These are phyloP conservation scores for Fistulifera solaris DNA, from an alignment of 108 stramenopile genomes.

Conservation along the genomic window DNA sequence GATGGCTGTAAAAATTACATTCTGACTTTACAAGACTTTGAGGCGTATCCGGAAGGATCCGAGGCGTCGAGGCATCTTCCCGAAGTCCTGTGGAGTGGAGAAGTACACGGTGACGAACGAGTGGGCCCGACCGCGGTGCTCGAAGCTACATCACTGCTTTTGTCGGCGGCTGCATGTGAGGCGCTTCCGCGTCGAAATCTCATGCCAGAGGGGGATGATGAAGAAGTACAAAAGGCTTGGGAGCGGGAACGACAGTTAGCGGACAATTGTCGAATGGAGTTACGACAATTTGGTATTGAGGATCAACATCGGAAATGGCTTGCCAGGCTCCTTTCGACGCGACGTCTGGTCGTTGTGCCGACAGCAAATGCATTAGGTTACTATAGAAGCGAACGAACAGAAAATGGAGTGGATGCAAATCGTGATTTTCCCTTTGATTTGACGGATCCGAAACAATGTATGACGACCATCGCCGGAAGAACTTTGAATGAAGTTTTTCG, in stretches of 20 bases:
- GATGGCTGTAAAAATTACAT: conserved; percentile 73
- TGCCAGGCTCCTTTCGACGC: conserved; percentile 67
- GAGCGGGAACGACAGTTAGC: conserved; percentile 19
- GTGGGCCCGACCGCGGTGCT: conserved; percentile 77
- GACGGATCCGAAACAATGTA: conserved; percentile 41
- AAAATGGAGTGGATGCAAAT: conserved; percentile 40
- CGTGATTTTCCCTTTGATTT: conserved; percentile 58
- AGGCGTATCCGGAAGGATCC: conserved; percentile 56
- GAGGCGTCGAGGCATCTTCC: conserved; percentile 50
- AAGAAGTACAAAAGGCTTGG: not conserved
- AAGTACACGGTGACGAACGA: conserved; percentile 92
- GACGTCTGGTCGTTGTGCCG: conserved; percentile 76
- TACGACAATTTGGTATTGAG: conserved; percentile 35
- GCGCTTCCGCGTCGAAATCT: conserved; percentile 26
- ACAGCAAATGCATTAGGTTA: conserved; percentile 80
- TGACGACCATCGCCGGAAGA: conserved; percentile 85
- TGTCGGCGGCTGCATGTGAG: conserved; percentile 71
- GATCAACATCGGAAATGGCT: conserved; percentile 72
- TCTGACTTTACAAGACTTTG: conserved; percentile 64
- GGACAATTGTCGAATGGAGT: conserved; percentile 30
- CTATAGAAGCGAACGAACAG: conserved; percentile 24
- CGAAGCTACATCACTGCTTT: conserved; percentile 31
- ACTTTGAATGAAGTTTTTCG: conserved; percentile 88
- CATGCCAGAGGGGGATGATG: too few relatives aligned
- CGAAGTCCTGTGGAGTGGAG: conserved; percentile 92